Evolutionary conservation across 371 early-diverging fungal species (phyloP).

Genomic region (Rhizopus arrhizus): DNA sequence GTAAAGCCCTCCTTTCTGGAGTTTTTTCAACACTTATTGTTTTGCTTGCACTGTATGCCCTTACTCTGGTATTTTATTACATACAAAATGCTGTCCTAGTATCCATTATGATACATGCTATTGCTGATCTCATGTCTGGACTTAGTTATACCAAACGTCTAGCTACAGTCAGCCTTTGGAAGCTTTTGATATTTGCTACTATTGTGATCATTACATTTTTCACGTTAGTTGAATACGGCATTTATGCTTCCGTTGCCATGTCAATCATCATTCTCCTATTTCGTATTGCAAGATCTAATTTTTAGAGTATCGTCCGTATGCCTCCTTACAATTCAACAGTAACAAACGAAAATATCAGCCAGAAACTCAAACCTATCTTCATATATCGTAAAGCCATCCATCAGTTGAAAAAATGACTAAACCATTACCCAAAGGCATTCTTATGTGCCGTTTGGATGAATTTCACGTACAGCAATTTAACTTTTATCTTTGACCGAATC

Average conservation of each 20-base stretch:
- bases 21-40: slow-evolving; percentile 77
- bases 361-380: slow-evolving; percentile 36
- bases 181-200: slow-evolving; percentile 49
- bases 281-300: slow-evolving; percentile 72
- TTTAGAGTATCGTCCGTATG: slow-evolving; percentile 49
- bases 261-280: slow-evolving; percentile 66
- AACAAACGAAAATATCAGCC: neutral
- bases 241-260: slow-evolving; percentile 66
- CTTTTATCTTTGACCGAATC: slow-evolving; percentile 51
- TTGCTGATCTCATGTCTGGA: slow-evolving; percentile 59
- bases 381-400: slow-evolving; percentile 46
- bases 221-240: slow-evolving; percentile 70
- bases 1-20: slow-evolving; percentile 81
- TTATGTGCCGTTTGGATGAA: slow-evolving; percentile 65
- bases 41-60: slow-evolving; percentile 73
- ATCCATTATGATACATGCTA: slow-evolving; percentile 79
- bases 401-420: slow-evolving; percentile 39
- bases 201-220: slow-evolving; percentile 70
- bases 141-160: slow-evolving; percentile 38
- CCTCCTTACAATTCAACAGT: slow-evolving; percentile 28
- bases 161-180: slow-evolving; percentile 56
- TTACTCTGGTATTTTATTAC: slow-evolving; percentile 83
- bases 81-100: slow-evolving; percentile 80
- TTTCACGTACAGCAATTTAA: slow-evolving; percentile 71
- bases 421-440: slow-evolving; percentile 57